A percentile compares a stretch with the other conserved stretches of the same genome.
Evolutionary conservation across 1,284 basidiomycete genomes (phyloP).

Genomic region (Lentinula novae-zelandiae): DNA sequence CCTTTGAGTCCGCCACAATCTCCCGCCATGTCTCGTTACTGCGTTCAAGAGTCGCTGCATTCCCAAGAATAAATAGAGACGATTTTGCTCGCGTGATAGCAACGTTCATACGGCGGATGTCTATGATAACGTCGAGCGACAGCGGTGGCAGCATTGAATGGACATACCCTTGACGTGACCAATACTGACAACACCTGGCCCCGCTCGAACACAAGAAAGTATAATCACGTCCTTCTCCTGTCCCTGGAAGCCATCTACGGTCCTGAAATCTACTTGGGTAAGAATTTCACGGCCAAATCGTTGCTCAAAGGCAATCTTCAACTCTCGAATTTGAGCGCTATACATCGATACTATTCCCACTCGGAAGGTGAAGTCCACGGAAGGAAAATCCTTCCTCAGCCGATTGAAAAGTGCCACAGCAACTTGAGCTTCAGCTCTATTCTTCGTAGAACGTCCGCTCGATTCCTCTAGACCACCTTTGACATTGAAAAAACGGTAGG

Average conservation of each 20-base stretch:
- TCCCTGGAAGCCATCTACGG: conserved; percentile 97
- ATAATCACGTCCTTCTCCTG: conserved; percentile 98
- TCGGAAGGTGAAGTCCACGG: conserved; percentile 68
- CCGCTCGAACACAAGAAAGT: conserved; percentile 89
- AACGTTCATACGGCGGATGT: conserved; percentile 93
- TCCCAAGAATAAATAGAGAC: conserved; percentile 91
- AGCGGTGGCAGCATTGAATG: neutral
- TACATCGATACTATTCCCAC: conserved; percentile 97
- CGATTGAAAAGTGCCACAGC: conserved; percentile 81
- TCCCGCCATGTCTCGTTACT: conserved; percentile 79
- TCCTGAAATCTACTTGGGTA: conserved; percentile 88
- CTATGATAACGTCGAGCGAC: conserved; percentile 32
- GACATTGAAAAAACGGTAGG: conserved; percentile 90
- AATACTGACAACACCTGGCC: conserved; percentile 74
- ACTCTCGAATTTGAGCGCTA: conserved; percentile 82
- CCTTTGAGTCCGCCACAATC: conserved; percentile 76
- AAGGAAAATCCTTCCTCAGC: conserved; percentile 64
- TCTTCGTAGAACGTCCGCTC: conserved; percentile 71
- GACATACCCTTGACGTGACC: conserved; percentile 82
- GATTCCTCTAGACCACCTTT: conserved; percentile 54
- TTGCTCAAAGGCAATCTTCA: conserved; percentile 69
- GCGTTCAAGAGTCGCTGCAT: conserved; percentile 82
- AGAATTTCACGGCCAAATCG: conserved; percentile 75
- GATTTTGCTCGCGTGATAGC: conserved; percentile 94
- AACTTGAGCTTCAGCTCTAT: conserved; percentile 72